phyloP scores from a whole-genome alignment of 2,329 filamentous ascomycete species.

The Trichoderma sp. region DNA sequence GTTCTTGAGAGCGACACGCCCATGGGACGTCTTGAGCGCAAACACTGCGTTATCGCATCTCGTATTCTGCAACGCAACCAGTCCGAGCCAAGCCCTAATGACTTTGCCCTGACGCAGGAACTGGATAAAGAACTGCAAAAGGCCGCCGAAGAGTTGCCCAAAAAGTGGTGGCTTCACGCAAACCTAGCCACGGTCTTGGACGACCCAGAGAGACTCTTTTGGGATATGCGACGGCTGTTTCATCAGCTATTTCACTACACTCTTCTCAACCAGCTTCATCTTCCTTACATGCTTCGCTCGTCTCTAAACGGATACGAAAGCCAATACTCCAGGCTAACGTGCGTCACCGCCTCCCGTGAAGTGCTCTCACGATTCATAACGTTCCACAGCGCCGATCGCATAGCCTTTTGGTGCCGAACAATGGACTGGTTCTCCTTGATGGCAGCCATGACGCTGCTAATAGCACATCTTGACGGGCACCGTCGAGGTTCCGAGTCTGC shows the following conservation, averaged over 20 bases:
- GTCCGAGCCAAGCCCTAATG: slow-evolving; percentile 26
- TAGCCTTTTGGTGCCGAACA: slow-evolving; percentile 37
- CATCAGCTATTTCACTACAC: slow-evolving; percentile 44
- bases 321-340: slow-evolving; percentile 41
- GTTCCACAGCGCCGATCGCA: slow-evolving; percentile 36
- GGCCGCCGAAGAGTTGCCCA: slow-evolving; percentile 36
- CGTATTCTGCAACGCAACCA: slow-evolving; percentile 44
- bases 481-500: background rate
- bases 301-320: slow-evolving; percentile 28
- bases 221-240: slow-evolving; percentile 37
- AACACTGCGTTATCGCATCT: slow-evolving; percentile 37
- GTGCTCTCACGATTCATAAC: slow-evolving; percentile 41
- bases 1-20: slow-evolving; percentile 32
- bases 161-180: slow-evolving; percentile 40
- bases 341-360: slow-evolving; percentile 43
- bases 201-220: slow-evolving; percentile 31
- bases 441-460: background rate
- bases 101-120: slow-evolving; percentile 33
- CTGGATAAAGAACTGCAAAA: slow-evolving; percentile 40
- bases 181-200: slow-evolving; percentile 32
- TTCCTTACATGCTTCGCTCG: slow-evolving; percentile 41
- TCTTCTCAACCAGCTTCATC: slow-evolving; percentile 43
- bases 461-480: background rate
- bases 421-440: slow-evolving; percentile 39
- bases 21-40: slow-evolving; percentile 36